Percentiles rank a stretch among this genome's conserved stretches.
These are phyloP conservation scores for Lepidium didymum DNA, from an alignment of 345 rosid species.

Conservation along the genomic window DNA sequence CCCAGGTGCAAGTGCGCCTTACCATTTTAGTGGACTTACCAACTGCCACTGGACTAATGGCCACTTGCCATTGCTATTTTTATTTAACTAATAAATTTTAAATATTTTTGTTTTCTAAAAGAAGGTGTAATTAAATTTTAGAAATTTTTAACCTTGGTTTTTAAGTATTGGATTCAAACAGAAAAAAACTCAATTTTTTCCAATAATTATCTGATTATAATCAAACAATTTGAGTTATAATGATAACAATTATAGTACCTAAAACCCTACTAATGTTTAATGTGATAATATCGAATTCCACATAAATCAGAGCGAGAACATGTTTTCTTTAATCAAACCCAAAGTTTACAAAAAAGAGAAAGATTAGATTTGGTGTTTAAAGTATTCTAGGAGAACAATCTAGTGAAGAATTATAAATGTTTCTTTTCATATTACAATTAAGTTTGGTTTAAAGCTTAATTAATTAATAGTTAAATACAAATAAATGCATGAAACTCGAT, in stretches of 20 bases:
- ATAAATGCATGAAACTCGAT: slow-evolving; percentile 24
- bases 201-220: neutral
- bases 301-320: neutral
- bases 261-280: neutral
- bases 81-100: neutral
- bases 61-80: no score
- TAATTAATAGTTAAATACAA: neutral
- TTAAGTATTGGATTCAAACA: neutral
- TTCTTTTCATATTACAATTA: neutral
- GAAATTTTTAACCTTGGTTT: neutral
- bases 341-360: slow-evolving; percentile 18
- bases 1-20: no score
- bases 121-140: neutral
- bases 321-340: neutral
- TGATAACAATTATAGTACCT: neutral
- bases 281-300: neutral
- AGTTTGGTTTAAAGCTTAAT: slow-evolving; percentile 1
- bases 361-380: slow-evolving; percentile 23
- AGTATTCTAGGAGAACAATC: slow-evolving; percentile 18
- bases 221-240: neutral
- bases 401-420: neutral
- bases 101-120: neutral
- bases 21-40: no score
- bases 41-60: no score
- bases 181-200: neutral